phyloP scores from a whole-genome alignment of 495 filamentous ascomycete genomes.

The Tuber calosporum region DNA sequence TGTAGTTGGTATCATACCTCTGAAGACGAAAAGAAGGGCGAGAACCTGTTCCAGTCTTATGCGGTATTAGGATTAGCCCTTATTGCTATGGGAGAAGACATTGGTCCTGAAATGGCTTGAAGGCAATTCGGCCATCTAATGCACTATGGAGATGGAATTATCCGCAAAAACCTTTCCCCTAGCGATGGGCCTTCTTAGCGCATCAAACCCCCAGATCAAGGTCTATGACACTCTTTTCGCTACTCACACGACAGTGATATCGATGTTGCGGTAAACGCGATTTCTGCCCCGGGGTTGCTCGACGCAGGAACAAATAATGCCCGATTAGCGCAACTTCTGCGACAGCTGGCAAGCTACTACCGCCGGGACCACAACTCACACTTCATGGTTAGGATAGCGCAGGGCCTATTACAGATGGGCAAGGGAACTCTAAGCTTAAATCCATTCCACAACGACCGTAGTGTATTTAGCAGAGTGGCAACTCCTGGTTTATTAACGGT shows the following conservation, averaged over 20 bases:
- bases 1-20: too few relatives aligned
- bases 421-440: conserved; percentile 93
- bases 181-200: conserved; percentile 94
- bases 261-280: conserved; percentile 95
- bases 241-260: conserved; percentile 99
- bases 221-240: conserved; percentile 94
- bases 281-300: conserved; percentile 96
- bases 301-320: conserved; percentile 98
- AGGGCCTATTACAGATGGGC: conserved; percentile 97
- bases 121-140: conserved; percentile 96
- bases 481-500: conserved; percentile 85
- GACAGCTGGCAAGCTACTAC: conserved; percentile 95
- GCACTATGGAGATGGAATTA: conserved; percentile 98
- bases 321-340: conserved; percentile 82
- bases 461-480: conserved; percentile 85
- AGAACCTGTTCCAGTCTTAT: conserved; percentile 90
- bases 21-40: conserved; percentile 80
- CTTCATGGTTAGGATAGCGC: conserved; percentile 98
- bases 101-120: conserved; percentile 97
- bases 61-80: conserved; percentile 89
- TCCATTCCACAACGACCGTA: conserved; percentile 97
- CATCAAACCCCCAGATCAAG: conserved; percentile 99
- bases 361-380: conserved; percentile 89
- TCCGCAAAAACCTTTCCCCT: conserved; percentile 90
- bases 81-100: conserved; percentile 96